Percentiles rank a stretch among this genome's conserved stretches.
These are phyloP conservation scores for Stropharia rugosoannulata DNA, from an alignment of 768 basidiomycete genomes.

Conservation along the genomic window DNA sequence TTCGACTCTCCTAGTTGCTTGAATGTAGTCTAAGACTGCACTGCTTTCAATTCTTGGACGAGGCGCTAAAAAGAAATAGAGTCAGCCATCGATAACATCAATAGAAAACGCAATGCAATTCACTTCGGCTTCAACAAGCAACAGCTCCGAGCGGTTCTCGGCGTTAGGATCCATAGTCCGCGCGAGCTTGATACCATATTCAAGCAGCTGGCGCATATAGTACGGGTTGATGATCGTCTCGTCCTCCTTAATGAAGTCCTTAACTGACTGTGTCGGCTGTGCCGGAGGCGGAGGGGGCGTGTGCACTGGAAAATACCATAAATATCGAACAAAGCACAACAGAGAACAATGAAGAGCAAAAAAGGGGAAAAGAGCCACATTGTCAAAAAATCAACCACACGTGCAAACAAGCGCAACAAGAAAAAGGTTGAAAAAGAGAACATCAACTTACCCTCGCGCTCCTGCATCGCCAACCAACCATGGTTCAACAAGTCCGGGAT, in stretches of 20 bases:
- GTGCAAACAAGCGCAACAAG: neutral
- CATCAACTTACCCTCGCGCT: constrained; percentile 53
- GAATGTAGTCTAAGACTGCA: constrained; percentile 18
- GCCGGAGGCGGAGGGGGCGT: constrained; percentile 10
- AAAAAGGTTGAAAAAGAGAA: neutral
- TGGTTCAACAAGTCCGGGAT: constrained; percentile 86
- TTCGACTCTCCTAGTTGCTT: no score
- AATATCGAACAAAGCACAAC: no score
- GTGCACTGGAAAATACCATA: neutral
- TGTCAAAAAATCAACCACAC: neutral
- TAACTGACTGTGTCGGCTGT: constrained; percentile 19
- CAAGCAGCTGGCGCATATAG: constrained; percentile 74
- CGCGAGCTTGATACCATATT: constrained; percentile 70
- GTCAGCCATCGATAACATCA: neutral
- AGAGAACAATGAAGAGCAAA: neutral
- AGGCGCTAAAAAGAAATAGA: constrained; percentile 43
- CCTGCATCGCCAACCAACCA: constrained; percentile 72
- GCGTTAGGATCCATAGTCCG: constrained; percentile 29
- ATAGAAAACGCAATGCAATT: constrained; percentile 12
- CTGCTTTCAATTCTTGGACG: constrained; percentile 58
- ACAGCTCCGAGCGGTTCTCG: constrained; percentile 38
- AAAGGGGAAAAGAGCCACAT: neutral
- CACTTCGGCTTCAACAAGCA: constrained; percentile 60
- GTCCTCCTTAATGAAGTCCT: constrained; percentile 39
- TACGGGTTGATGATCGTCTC: constrained; percentile 78